These are phyloP conservation scores for Citrullus amarus DNA, from an alignment of 306 rosid genomes.

Conservation along the genomic window DNA sequence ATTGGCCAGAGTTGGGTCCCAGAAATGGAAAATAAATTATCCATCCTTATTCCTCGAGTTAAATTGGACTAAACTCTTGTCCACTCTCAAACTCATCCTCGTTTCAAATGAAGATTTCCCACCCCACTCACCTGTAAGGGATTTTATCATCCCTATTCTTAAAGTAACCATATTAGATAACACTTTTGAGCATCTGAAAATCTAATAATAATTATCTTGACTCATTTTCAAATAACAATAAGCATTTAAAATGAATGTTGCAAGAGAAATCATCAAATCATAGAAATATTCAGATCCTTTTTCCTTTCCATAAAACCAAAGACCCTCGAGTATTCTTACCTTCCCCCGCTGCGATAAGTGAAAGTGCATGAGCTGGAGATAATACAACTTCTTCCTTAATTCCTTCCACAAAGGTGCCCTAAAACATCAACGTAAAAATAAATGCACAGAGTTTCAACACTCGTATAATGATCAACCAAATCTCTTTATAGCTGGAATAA, in stretches of 20 bases:
- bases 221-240: not conserved
- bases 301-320: not conserved
- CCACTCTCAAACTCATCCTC: not conserved
- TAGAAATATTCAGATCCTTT: not conserved
- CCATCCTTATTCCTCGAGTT: not conserved
- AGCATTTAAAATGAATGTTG: not conserved
- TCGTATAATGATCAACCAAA: not conserved
- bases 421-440: slow-evolving; percentile 7
- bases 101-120: not conserved
- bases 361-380: slow-evolving; percentile 97
- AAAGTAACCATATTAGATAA: not conserved
- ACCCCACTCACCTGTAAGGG: not conserved
- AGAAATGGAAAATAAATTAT: not conserved
- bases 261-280: not conserved
- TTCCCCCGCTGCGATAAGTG: slow-evolving; percentile 98
- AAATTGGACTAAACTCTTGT: not conserved
- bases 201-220: not conserved
- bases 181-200: not conserved
- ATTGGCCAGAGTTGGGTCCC: not conserved
- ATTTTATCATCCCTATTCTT: not conserved
- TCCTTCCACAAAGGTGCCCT: slow-evolving; percentile 98
- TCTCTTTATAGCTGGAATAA: not conserved
- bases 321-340: slow-evolving; percentile 32
- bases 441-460: not conserved
- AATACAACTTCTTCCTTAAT: slow-evolving; percentile 96